A percentile compares a stretch with the other conserved stretches of the same genome.
Conservation (phyloP, 1,284 basidiomycete genomes). For the Irpex sp. region DNA sequence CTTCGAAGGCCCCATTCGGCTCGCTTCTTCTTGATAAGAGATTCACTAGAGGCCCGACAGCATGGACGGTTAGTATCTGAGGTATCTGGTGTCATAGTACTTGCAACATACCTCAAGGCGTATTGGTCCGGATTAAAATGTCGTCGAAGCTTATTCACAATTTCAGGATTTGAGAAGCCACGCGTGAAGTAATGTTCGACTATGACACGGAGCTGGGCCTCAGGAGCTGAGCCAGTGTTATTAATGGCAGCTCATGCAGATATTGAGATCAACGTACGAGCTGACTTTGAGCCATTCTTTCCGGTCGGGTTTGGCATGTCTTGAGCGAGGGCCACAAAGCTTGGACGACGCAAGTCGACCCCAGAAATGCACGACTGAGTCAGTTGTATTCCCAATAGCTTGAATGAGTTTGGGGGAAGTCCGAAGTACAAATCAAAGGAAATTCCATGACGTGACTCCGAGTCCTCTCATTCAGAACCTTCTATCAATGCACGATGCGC, state of each 20-base stretch:
- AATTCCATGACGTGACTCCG: too few relatives aligned
- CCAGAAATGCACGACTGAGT: too few relatives aligned
- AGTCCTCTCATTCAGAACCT: too few relatives aligned
- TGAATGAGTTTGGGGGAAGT: too few relatives aligned
- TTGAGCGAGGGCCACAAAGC: too few relatives aligned
- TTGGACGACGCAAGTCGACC: too few relatives aligned
- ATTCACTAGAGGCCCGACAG: neutral
- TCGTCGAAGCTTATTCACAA: neutral
- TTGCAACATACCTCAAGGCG: neutral
- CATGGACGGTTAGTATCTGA: too few relatives aligned
- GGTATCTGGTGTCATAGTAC: too few relatives aligned
- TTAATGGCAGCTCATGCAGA: too few relatives aligned
- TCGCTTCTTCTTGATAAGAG: neutral
- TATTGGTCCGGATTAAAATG: neutral
- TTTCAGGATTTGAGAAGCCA: neutral
- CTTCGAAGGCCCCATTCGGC: neutral
- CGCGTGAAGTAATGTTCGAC: neutral
- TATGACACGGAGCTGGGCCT: neutral
- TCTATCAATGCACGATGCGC: too few relatives aligned
- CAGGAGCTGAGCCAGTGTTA: neutral
- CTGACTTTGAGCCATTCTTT: neutral
- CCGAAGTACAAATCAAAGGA: too few relatives aligned
- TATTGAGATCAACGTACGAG: neutral
- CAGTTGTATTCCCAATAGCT: too few relatives aligned
- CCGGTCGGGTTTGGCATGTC: neutral